Evolutionary conservation across 495 filamentous ascomycete genomes (phyloP), one percentile per base, ranked within the genome.

Genomic region (Podospora conica): DNA sequence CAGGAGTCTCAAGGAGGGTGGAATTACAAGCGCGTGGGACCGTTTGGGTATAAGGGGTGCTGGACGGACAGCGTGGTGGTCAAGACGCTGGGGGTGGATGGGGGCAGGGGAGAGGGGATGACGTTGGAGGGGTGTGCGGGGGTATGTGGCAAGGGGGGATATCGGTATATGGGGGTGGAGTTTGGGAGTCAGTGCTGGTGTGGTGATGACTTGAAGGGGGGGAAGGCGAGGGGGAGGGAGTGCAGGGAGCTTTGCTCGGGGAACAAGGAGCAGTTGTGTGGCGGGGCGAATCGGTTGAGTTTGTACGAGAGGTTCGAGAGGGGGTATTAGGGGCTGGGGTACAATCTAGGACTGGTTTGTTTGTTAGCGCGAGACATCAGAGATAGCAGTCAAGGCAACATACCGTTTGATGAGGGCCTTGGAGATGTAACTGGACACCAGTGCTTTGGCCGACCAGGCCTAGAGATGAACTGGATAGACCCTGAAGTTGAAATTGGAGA

Each of bases 231-330:
- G 62, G 33, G 28, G 62, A 15, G 20, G n/a, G 54, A 64, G 20
- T 64, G 63, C n/a, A 25, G 27, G 24, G 58, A 58, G 55, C 54
- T 48, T 33, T 64, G 63, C 20, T 2, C 3, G 12, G 63, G 63
- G 0, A 55, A 33, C 25, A 29, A 0, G 21, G 63, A n/a, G 8
- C n/a, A 57, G 27, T 58, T 56, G 25, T 64, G 63, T 48, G 63
- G 63, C 3, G 55, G 40, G 18, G 63, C 28, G 21, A 15, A 58
- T 29, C 9, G 63, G 54, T 58, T 64, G 63, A 58, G 63, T 58
- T 55, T 64, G 2, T 64, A 64, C 25, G n/a, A 24, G 55, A 58
- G 12, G 25, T 27, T 9, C 5, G 21, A 25, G 9, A 20, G 23
- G 23, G 55, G 3, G 1, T 57, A n/a, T 27, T 57, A n/a, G n/a